phyloP scores from a whole-genome alignment of 2,329 filamentous ascomycete species.

The Achaetomium macrosporum region DNA sequence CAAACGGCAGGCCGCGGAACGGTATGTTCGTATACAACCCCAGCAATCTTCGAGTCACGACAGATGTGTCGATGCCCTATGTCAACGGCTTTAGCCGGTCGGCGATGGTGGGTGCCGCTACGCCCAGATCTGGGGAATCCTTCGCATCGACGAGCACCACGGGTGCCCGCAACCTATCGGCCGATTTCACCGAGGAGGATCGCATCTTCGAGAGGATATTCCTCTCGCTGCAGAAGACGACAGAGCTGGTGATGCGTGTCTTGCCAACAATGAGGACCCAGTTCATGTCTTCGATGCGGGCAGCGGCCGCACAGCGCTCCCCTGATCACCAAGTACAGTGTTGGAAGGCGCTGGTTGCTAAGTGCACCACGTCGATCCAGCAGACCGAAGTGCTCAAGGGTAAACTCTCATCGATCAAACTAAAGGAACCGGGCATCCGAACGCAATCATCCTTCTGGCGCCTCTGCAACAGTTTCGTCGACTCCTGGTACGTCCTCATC shows the following conservation, averaged over 20 bases:
- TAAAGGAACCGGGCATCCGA: slow-evolving; percentile 75
- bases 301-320: slow-evolving; percentile 54
- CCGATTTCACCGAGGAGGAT: slow-evolving; percentile 70
- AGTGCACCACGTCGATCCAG: slow-evolving; percentile 64
- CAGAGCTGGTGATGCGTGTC: slow-evolving; percentile 65
- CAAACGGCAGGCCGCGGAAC: slow-evolving; percentile 35
- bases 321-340: slow-evolving; percentile 55
- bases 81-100: slow-evolving; percentile 46
- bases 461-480: slow-evolving; percentile 69
- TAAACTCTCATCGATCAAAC: slow-evolving; percentile 70
- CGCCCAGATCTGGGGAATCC: slow-evolving; percentile 76
- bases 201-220: slow-evolving; percentile 78
- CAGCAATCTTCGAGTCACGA: slow-evolving; percentile 51
- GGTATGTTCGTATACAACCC: slow-evolving; percentile 41
- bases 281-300: slow-evolving; percentile 57
- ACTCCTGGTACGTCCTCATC: slow-evolving; percentile 63
- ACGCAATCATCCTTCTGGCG: slow-evolving; percentile 58
- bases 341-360: slow-evolving; percentile 66
- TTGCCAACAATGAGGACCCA: slow-evolving; percentile 65
- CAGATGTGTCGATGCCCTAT: slow-evolving; percentile 46
- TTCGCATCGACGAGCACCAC: slow-evolving; percentile 55
- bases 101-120: slow-evolving; percentile 53
- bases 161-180: slow-evolving; percentile 46
- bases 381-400: slow-evolving; percentile 67
- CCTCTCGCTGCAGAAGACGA: slow-evolving; percentile 65